Evolutionary conservation across 257 asterid genomes (phyloP).

Genomic region (Solanum sitiens): DNA sequence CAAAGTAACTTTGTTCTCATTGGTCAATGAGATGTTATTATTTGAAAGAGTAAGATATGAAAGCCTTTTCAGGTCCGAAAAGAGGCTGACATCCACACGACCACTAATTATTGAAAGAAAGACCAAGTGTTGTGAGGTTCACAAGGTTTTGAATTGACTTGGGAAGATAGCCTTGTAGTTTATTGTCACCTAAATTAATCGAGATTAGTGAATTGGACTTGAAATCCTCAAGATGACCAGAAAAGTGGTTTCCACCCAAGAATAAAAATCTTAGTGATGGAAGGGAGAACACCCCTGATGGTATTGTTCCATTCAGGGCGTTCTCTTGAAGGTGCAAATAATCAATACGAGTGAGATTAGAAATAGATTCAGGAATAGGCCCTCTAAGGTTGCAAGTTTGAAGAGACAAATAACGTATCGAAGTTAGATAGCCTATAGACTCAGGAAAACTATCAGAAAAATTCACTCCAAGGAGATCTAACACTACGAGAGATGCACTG

Average conservation of each 20-base stretch:
- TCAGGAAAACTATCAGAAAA: neutral
- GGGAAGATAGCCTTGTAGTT: no score
- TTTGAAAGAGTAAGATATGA: no score
- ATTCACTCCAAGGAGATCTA: neutral
- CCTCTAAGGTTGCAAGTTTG: neutral
- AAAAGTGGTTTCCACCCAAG: no score
- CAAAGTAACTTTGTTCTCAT: no score
- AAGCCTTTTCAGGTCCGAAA: no score
- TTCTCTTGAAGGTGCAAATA: neutral
- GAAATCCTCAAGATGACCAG: no score
- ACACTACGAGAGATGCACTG: neutral
- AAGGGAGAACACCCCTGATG: neutral
- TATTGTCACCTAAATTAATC: no score
- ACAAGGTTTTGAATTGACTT: no score
- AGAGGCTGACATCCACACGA: no score
- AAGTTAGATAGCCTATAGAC: neutral
- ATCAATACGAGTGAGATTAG: neutral
- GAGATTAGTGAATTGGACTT: no score
- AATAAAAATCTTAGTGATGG: neutral
- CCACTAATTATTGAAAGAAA: no score
- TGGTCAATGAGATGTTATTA: no score
- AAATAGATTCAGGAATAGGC: neutral
- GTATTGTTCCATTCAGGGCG: neutral
- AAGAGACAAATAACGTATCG: neutral
- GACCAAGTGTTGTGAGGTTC: rapidly evolving